These are phyloP conservation scores for Phellopilus nigrolimitatus DNA, from an alignment of 1,284 basidiomycete species.

Conservation along the genomic window DNA sequence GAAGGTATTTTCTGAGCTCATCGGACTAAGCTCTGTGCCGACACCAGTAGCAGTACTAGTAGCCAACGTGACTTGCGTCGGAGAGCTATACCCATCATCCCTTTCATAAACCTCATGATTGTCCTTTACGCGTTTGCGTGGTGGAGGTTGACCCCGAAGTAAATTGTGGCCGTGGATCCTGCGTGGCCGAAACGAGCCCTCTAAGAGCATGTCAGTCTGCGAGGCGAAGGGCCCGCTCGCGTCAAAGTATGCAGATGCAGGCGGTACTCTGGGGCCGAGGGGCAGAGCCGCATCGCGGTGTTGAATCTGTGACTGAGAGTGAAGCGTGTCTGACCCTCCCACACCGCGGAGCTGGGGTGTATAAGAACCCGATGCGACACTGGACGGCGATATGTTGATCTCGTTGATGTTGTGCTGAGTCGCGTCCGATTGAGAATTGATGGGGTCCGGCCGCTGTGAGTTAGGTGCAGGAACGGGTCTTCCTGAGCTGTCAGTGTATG, in stretches of 20 bases:
- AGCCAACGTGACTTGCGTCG: not conserved
- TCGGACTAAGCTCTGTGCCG: not conserved
- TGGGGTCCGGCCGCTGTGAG: slow-evolving; percentile 22
- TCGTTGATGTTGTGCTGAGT: slow-evolving; percentile 1
- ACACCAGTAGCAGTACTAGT: not conserved
- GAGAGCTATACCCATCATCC: not conserved
- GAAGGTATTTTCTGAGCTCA: not conserved
- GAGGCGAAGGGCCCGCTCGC: not conserved
- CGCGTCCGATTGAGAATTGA: not conserved
- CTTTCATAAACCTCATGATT: not conserved
- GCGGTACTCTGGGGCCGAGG: not conserved
- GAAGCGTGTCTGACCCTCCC: not conserved
- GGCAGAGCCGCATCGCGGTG: not conserved
- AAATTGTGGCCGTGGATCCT: not conserved
- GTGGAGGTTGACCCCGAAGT: not conserved
- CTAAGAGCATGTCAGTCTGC: not conserved
- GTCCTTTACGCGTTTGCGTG: slow-evolving; percentile 9
- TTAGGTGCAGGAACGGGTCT: slow-evolving; percentile 70
- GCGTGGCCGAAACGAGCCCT: not conserved
- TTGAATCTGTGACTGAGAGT: not conserved
- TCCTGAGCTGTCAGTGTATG: slow-evolving; percentile 75
- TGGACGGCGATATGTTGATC: slow-evolving; percentile 11
- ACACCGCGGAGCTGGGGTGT: too few species aligned
- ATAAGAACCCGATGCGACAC: slow-evolving; percentile 3
- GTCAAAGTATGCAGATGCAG: slow-evolving; percentile 5